Evolutionary conservation across 306 rosid species (phyloP).

Genomic region (Hippophae rhamnoides): DNA sequence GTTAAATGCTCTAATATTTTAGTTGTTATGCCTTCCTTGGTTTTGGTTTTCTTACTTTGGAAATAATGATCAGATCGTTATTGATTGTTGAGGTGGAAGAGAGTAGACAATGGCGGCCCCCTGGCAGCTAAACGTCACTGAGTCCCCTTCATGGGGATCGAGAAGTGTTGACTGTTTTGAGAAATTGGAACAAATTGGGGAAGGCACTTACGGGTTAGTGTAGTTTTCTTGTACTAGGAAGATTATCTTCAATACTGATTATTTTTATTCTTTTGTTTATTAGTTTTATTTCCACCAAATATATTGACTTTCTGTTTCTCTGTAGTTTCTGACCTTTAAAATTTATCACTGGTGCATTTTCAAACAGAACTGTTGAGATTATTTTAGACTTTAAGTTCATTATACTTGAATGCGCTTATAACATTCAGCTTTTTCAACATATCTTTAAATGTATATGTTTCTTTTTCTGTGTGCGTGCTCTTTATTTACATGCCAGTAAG

Average conservation of each 20-base stretch:
- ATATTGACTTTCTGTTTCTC: no score
- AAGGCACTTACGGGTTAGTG: constrained; percentile 18
- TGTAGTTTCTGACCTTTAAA: no score
- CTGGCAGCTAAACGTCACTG: constrained; percentile 14
- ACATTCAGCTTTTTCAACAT: no score
- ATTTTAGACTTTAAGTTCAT: no score
- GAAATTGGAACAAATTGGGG: constrained; percentile 19
- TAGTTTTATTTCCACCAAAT: no score
- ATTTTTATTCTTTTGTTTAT: no score
- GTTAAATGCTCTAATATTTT: neutral
- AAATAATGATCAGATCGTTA: neutral
- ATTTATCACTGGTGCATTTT: no score
- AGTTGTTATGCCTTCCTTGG: neutral
- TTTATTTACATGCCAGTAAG: neutral
- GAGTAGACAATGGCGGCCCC: constrained; percentile 7
- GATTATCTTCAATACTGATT: no score
- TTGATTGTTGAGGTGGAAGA: neutral
- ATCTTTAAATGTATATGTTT: no score
- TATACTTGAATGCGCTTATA: no score
- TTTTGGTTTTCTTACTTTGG: neutral
- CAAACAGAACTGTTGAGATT: no score
- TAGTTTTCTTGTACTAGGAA: neutral
- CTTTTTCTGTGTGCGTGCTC: neutral
- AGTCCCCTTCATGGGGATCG: constrained; percentile 14
- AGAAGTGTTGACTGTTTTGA: constrained; percentile 18